These are phyloP conservation scores for Tetrahymena thermophila DNA, from an alignment of 73 alveolate genomes.

Conservation along the genomic window DNA sequence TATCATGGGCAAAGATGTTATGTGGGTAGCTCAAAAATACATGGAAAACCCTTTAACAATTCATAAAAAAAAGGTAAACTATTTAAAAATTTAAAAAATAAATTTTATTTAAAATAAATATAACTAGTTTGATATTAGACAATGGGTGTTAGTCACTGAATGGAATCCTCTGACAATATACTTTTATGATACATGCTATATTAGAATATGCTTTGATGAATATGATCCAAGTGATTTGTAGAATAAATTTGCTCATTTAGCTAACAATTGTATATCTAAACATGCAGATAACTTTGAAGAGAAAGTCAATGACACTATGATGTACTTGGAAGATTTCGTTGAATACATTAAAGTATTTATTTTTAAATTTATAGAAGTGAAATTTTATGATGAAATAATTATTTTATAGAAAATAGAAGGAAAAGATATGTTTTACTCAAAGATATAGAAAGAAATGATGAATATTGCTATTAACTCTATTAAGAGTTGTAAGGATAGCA, in stretches of 20 bases:
- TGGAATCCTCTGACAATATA: constrained; percentile 58
- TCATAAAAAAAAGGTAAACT: constrained; percentile 55
- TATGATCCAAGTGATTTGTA: constrained; percentile 19
- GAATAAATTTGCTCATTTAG: constrained; percentile 38
- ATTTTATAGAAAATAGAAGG: background rate
- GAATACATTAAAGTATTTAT: background rate
- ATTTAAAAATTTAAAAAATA: background rate
- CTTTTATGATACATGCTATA: constrained; percentile 60
- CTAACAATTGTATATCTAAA: constrained; percentile 24
- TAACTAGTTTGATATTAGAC: constrained; percentile 68
- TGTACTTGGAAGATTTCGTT: constrained; percentile 17
- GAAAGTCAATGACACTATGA: constrained; percentile 16
- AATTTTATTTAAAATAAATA: too few relatives aligned
- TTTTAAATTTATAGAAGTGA: too few relatives aligned
- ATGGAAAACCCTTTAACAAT: constrained; percentile 90
- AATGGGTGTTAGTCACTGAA: constrained; percentile 59
- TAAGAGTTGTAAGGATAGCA: constrained; percentile 25
- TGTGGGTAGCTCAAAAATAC: constrained; percentile 86
- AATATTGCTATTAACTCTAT: constrained; percentile 21
- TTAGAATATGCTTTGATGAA: constrained; percentile 52
- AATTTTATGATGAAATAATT: background rate
- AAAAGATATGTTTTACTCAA: constrained; percentile 10
- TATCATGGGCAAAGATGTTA: constrained; percentile 62
- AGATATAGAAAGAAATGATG: constrained; percentile 10
- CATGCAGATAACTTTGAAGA: constrained; percentile 13